Evolutionary conservation across 176 grass and related monocot species (phyloP).

Genomic region (Lolium multiflorum): DNA sequence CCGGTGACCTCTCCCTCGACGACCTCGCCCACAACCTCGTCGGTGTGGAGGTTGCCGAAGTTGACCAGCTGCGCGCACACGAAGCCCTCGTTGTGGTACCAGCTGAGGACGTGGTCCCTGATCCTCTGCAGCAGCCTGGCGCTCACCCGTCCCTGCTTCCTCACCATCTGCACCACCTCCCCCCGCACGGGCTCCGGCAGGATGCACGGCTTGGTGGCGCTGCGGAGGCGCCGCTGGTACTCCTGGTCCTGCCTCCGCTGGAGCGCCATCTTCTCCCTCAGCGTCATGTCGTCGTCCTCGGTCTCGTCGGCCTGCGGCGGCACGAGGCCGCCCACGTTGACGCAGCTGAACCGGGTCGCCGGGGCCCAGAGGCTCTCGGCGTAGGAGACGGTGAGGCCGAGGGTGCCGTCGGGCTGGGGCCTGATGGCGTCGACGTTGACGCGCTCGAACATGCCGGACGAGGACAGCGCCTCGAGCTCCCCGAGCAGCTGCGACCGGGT

Average conservation of each 20-base stretch:
- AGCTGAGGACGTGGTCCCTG: slow-evolving; percentile 81
- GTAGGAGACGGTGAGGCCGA: slow-evolving; percentile 73
- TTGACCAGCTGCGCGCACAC: slow-evolving; percentile 89
- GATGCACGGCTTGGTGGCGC: slow-evolving; percentile 63
- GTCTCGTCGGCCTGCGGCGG: slow-evolving; percentile 59
- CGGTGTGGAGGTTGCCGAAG: slow-evolving; percentile 86
- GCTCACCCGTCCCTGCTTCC: slow-evolving; percentile 70
- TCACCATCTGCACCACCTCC: slow-evolving; percentile 79
- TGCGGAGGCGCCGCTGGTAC: slow-evolving; percentile 68
- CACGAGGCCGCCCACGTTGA: slow-evolving; percentile 81
- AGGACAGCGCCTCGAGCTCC: slow-evolving; percentile 84
- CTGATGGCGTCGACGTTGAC: slow-evolving; percentile 72
- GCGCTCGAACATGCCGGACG: slow-evolving; percentile 91
- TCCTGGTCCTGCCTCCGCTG: slow-evolving; percentile 79
- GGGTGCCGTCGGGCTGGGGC: slow-evolving; percentile 85
- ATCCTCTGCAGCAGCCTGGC: slow-evolving; percentile 92
- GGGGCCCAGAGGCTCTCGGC: slow-evolving; percentile 77
- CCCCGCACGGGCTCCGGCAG: slow-evolving; percentile 66
- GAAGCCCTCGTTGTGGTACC: slow-evolving; percentile 95
- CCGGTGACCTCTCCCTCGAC: slow-evolving; percentile 89
- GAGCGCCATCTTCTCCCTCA: slow-evolving; percentile 87
- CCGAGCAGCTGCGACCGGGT: slow-evolving; percentile 84
- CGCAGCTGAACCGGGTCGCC: slow-evolving; percentile 77
- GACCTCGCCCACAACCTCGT: slow-evolving; percentile 86
- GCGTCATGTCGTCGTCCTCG: slow-evolving; percentile 89